Evolutionary conservation across 2,329 filamentous ascomycete species (phyloP), one percentile per base, ranked within the genome.

Genomic region (Venturia effusa): DNA sequence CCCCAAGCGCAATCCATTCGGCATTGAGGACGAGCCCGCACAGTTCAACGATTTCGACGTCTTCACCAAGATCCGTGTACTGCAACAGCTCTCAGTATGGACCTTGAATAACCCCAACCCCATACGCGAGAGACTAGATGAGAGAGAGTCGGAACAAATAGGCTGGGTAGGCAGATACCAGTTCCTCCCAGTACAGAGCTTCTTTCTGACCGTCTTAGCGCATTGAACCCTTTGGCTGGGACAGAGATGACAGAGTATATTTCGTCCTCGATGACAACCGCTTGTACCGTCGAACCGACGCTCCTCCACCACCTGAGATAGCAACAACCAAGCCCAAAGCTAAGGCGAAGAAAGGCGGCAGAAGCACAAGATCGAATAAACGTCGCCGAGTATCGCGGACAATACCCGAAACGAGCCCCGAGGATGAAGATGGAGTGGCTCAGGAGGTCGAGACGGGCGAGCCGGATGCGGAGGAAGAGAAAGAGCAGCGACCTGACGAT

Each of bases 191-290:
- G 59, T 34, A 62, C 32, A 15, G 39, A 4, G 32, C 19, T 64
- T 70, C 72, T 61, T 72, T 64, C 62, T 63, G 34, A 65, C 63
- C 66, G 51, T 63, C 69, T 55, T 67, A 81, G 80, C 80, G 79
- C 67, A 91, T 94, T 68, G 89, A 93, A 70, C 88, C 89, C 0
- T 87, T 88, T 67, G 94, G 94, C 11, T 97, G 91, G 86, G 94
- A 99, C 74, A 82, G 85, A 27, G 82, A 96, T 59, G 92, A 96
- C 67, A 87, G 91, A 43, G 87, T 86, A 41, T 96, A 97, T 72
- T 96, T 88, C 71, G 87, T 97, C 3, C 83, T 99, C 3, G 93
- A 97, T 70, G 94, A 99, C 73, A 95, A 97, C 70, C 85, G 94
- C 67, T 80, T 99, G 51, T 99, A 99, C 74, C 89, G 92, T 64